These are phyloP conservation scores for Pleurotus tuber-regium DNA, from an alignment of 768 basidiomycete species.

Conservation along the genomic window DNA sequence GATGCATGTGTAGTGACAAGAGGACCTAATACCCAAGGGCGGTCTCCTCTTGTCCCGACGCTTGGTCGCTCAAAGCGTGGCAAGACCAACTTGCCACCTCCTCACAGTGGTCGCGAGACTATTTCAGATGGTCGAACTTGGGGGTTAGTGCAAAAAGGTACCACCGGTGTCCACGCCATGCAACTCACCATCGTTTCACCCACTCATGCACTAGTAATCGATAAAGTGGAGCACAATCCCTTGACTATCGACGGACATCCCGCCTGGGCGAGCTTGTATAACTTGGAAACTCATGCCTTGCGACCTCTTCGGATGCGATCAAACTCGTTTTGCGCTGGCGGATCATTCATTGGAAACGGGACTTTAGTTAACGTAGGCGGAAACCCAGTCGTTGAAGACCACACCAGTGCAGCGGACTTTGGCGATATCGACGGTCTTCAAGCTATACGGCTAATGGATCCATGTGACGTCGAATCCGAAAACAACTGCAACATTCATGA, in stretches of 20 bases:
- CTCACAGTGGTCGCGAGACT: not conserved
- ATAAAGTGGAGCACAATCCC: conserved; percentile 88
- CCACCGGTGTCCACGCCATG: conserved; percentile 79
- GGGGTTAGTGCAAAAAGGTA: conserved; percentile 61
- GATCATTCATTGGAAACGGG: conserved; percentile 74
- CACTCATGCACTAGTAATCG: conserved; percentile 69
- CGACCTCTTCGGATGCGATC: conserved; percentile 64
- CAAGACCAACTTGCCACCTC: conserved; percentile 11
- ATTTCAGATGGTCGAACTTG: conserved; percentile 30
- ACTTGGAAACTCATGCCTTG: conserved; percentile 60
- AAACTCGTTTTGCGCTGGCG: conserved; percentile 87
- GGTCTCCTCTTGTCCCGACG: conserved; percentile 1
- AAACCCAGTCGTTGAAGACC: conserved; percentile 68
- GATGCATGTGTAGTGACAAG: conserved; percentile 69
- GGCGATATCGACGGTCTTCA: conserved; percentile 75
- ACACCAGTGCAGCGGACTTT: conserved; percentile 69
- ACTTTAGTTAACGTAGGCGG: conserved; percentile 79
- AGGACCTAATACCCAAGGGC: conserved; percentile 21
- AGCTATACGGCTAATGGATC: conserved; percentile 67
- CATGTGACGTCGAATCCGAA: conserved; percentile 50
- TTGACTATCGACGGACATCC: conserved; percentile 71
- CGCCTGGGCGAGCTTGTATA: conserved; percentile 78
- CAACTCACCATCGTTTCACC: conserved; percentile 68
- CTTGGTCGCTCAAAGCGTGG: not conserved
- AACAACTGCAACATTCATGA: conserved; percentile 63